Percentiles rank a stretch among this genome's conserved stretches.
Conservation (phyloP, 768 basidiomycete genomes). For the Agaricus blazei region DNA sequence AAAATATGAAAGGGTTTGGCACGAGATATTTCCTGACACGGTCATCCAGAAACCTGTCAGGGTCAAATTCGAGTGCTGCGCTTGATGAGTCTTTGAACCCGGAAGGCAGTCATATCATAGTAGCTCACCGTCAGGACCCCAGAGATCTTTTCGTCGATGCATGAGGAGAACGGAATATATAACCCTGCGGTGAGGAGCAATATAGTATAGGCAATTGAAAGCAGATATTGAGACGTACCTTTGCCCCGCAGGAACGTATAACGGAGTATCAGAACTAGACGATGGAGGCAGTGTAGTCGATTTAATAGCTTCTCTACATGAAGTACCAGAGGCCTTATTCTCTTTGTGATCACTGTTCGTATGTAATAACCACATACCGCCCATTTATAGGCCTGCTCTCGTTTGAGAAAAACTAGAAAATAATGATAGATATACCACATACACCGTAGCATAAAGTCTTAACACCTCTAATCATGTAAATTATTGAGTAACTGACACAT, state of each 20-base stretch:
- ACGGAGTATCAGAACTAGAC: no score
- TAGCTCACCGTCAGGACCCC: constrained; percentile 55
- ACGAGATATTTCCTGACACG: constrained; percentile 50
- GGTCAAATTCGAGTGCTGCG: constrained; percentile 57
- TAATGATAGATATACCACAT: constrained; percentile 9
- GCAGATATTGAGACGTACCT: no score
- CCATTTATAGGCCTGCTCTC: constrained; percentile 31
- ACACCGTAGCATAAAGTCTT: constrained; percentile 34
- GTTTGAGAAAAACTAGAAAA: no score
- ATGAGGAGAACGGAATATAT: constrained; percentile 34
- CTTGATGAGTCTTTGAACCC: background rate
- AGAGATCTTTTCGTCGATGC: constrained; percentile 59
- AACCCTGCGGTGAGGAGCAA: no score
- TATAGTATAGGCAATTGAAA: no score
- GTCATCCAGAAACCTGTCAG: constrained; percentile 63
- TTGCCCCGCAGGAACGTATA: no score
- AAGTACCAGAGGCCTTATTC: no score
- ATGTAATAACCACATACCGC: background rate
- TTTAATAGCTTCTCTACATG: no score
- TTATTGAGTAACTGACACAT: background rate
- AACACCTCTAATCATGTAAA: constrained; percentile 28
- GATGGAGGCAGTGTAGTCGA: no score
- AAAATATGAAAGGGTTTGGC: constrained; percentile 53
- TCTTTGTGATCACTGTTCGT: no score
- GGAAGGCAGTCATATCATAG: constrained; percentile 18